Percentiles rank a stretch among this genome's conserved stretches.
These are phyloP conservation scores for Fusarium nematophilum DNA, from an alignment of 2,329 filamentous ascomycete species.

Conservation along the genomic window DNA sequence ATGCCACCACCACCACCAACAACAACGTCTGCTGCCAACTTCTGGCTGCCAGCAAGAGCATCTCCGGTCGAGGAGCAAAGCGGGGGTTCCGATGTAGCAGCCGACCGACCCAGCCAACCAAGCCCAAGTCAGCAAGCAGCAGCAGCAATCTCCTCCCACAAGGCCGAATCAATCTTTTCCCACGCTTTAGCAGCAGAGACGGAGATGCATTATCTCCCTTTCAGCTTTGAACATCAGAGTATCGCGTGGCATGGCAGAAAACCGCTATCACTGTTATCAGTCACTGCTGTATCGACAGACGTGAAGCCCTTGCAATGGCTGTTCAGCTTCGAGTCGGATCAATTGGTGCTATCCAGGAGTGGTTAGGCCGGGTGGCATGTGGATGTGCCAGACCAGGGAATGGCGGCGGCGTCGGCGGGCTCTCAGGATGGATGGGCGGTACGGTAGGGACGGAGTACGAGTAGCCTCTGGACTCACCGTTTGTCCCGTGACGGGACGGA, in stretches of 20 bases:
- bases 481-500: neutral
- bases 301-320: slow-evolving; percentile 21
- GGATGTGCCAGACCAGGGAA: slow-evolving; percentile 10
- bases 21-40: slow-evolving; percentile 7
- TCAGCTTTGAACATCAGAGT: neutral
- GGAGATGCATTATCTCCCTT: neutral
- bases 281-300: neutral
- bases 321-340: slow-evolving; percentile 17
- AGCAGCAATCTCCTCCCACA: neutral
- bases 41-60: slow-evolving; percentile 18
- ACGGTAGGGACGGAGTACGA: neutral
- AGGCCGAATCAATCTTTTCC: neutral
- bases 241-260: neutral
- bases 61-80: slow-evolving; percentile 33
- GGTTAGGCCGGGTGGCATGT: slow-evolving; percentile 35
- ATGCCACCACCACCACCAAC: slow-evolving; percentile 28
- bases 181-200: neutral
- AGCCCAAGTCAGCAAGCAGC: neutral
- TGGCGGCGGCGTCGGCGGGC: slow-evolving; percentile 33
- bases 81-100: slow-evolving; percentile 36
- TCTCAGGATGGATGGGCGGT: slow-evolving; percentile 10
- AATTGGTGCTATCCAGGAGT: slow-evolving; percentile 23
- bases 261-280: slow-evolving; percentile 25
- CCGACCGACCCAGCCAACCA: slow-evolving; percentile 27
- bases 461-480: neutral